These are phyloP conservation scores for Erythrophleum fordii DNA, from an alignment of 306 rosid genomes.

Conservation along the genomic window DNA sequence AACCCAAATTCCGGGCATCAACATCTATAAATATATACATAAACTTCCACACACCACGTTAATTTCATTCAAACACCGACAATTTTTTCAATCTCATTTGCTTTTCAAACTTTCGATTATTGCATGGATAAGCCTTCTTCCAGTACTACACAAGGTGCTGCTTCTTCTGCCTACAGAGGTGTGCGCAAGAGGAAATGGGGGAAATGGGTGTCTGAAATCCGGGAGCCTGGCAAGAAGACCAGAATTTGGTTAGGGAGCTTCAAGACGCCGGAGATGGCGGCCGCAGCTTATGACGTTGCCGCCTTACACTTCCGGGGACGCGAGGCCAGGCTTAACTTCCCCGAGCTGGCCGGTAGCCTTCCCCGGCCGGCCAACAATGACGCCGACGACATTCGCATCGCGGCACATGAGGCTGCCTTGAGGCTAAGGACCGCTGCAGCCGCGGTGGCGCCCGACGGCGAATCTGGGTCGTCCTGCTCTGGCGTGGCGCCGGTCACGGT, in stretches of 20 bases:
- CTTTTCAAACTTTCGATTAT: too few species aligned
- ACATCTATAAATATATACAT: constrained; percentile 63
- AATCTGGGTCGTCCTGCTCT: neutral
- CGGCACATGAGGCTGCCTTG: constrained; percentile 85
- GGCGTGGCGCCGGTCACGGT: constrained; percentile 42
- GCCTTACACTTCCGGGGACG: constrained; percentile 77
- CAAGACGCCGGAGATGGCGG: constrained; percentile 83
- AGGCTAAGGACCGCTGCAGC: constrained; percentile 32
- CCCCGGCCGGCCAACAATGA: constrained; percentile 70
- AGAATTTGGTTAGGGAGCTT: constrained; percentile 93
- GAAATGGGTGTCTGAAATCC: constrained; percentile 94
- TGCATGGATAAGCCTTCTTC: constrained; percentile 48
- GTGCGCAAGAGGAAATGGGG: constrained; percentile 98
- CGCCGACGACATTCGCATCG: constrained; percentile 73
- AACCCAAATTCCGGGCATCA: constrained; percentile 7
- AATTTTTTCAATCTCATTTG: neutral
- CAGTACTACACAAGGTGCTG: constrained; percentile 42
- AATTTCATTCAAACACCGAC: neutral
- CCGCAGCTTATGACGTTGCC: constrained; percentile 87
- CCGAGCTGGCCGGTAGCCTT: constrained; percentile 57
- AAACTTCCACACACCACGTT: neutral
- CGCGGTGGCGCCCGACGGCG: neutral
- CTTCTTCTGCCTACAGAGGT: constrained; percentile 74
- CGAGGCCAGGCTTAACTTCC: constrained; percentile 75
- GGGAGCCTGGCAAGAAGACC: constrained; percentile 84